Evolutionary conservation across 768 basidiomycete species (phyloP).

Genomic region (Scleroderma citrinum): DNA sequence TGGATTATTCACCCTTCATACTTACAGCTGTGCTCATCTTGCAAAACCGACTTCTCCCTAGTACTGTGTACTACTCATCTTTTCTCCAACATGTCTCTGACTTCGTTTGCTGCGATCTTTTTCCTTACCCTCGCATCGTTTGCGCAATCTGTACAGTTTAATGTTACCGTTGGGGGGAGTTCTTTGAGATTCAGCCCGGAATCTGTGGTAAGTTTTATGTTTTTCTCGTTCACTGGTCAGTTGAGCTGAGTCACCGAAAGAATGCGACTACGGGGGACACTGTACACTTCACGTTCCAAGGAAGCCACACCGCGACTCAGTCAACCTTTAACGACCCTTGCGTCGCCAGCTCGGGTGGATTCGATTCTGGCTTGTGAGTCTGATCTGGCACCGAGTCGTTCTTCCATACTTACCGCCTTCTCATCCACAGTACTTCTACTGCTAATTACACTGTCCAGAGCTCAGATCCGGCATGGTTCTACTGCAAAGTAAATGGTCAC

Average conservation of each 20-base stretch:
- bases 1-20: not conserved
- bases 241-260: slow-evolving; percentile 19
- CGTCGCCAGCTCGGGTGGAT: slow-evolving; percentile 34
- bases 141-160: slow-evolving; percentile 3
- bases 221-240: too few species aligned
- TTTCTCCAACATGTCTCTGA: too few species aligned
- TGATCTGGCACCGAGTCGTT: not conserved
- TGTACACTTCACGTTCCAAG: slow-evolving; percentile 48
- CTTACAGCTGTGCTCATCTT: too few species aligned
- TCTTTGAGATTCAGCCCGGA: slow-evolving; percentile 7
- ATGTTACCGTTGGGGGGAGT: slow-evolving; percentile 12
- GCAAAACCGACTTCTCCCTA: too few species aligned
- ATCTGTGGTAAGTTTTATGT: slow-evolving; percentile 26
- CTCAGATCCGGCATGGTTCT: slow-evolving; percentile 50
- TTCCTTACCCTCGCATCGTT: slow-evolving; percentile 2
- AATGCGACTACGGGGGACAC: slow-evolving; percentile 42
- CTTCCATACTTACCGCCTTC: slow-evolving; percentile 8
- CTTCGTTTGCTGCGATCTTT: not conserved
- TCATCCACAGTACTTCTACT: slow-evolving; percentile 41
- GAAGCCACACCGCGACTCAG: slow-evolving; percentile 57
- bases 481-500: slow-evolving; percentile 50
- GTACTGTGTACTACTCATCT: too few species aligned
- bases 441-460: slow-evolving; percentile 39
- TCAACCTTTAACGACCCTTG: slow-evolving; percentile 50
- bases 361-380: slow-evolving; percentile 55